A percentile compares a stretch with the other conserved stretches of the same genome.
phyloP scores from a whole-genome alignment of 2,329 filamentous ascomycete genomes.

The Cordyceps pruinosa region DNA sequence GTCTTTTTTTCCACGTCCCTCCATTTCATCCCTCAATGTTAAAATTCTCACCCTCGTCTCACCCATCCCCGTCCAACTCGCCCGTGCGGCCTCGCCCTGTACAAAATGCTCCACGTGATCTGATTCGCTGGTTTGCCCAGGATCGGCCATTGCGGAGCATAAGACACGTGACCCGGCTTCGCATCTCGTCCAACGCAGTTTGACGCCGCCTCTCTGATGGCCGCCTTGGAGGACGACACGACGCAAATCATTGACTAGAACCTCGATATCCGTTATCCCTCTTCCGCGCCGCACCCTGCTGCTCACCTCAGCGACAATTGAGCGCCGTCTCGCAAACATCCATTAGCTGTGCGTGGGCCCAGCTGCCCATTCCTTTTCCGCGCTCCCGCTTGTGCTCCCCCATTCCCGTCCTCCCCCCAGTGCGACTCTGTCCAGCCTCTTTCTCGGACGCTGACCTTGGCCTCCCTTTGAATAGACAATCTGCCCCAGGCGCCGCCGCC shows the following conservation, averaged over 20 bases:
- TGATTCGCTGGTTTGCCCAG: neutral
- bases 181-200: constrained; percentile 9
- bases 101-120: constrained; percentile 5
- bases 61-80: too few relatives aligned
- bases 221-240: constrained; percentile 5
- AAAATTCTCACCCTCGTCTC: too few relatives aligned
- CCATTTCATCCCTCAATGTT: too few relatives aligned
- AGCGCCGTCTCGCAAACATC: constrained; percentile 1
- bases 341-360: constrained; percentile 8
- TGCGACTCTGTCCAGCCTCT: constrained; percentile 8
- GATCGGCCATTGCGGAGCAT: constrained; percentile 6
- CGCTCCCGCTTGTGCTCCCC: constrained; percentile 2
- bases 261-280: constrained; percentile 11
- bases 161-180: constrained; percentile 16
- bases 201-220: neutral
- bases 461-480: neutral
- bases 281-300: constrained; percentile 4
- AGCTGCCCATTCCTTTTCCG: neutral
- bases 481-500: neutral
- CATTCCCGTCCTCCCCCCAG: neutral
- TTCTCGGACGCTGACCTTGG: neutral
- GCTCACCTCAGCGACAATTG: constrained; percentile 4
- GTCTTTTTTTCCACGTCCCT: too few relatives aligned
- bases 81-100: too few relatives aligned
- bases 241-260: constrained; percentile 12